Evolutionary conservation across 1,139 yeast genomes (phyloP), one percentile per base, ranked within the genome.

Genomic region (Debaryomyces sp.): DNA sequence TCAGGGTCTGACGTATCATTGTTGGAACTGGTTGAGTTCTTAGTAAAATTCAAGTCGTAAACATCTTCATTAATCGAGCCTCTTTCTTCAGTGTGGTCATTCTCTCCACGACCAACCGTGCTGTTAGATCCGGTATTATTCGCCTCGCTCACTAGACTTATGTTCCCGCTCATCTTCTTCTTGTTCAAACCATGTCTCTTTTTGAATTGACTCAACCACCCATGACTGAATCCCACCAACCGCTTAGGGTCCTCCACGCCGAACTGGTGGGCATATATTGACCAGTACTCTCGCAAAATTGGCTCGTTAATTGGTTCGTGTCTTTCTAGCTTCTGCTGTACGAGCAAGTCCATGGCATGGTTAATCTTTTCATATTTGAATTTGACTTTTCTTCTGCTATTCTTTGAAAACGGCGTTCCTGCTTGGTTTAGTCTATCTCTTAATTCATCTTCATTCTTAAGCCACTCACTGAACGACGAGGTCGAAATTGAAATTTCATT

Each of bases 211-310:
- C 80, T 70, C 40, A 82, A 63, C 87, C 87, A 82, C 6, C 87
- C 87, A 61, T 82, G 85, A 54, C 83, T 77, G 56, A 80, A 82
- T 17, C 77, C 72, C 36, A 71, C 75, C 48, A 78, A 62, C 46
- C 87, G 62, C 58, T 82, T 82, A 3, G 87, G 85, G 55, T 82
- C 84, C 21, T 77, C 82, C 2, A 82, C 85, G 1, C 86, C 87
- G 56, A 63, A 80, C 58, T 77, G 74, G 51, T 77, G 78, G 5
- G 86, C 86, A 56, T 72, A 79, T 18, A 73, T 66, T 6, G 77
- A 69, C 87, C 87, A 82, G 58, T 80, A 77, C 48, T 79, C 82
- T 37, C 86, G 64, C 38, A 82, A 62, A 6, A 80, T 68, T 1
- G 85, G 84, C 57, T 82, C 86, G 37, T 75, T 79, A 30, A 82